These are phyloP conservation scores for Botrytis medusae DNA, from an alignment of 2,329 filamentous ascomycete species.

Conservation along the genomic window DNA sequence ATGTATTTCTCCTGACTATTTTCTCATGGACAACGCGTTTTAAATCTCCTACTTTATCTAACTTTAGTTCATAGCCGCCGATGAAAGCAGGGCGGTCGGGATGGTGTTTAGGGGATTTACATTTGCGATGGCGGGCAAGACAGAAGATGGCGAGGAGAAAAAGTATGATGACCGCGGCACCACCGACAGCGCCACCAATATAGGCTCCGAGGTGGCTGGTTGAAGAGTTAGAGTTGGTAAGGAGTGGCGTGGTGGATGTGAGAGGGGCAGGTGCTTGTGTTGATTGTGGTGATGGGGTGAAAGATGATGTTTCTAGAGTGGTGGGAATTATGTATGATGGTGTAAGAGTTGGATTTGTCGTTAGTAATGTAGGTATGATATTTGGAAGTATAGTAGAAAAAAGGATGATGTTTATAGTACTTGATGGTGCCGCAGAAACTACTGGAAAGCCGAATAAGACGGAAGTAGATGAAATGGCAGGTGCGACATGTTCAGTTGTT, in stretches of 20 bases:
- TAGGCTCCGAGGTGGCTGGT: background rate
- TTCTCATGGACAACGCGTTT: conserved; percentile 6
- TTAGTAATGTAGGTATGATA: background rate
- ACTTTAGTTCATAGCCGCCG: conserved; percentile 15
- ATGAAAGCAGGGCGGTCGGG: conserved; percentile 15
- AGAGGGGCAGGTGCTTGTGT: background rate
- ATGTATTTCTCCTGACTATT: background rate
- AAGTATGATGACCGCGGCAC: background rate
- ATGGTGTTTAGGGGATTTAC: background rate
- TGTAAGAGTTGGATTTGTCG: background rate
- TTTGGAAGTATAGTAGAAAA: background rate
- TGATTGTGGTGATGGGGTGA: too few relatives aligned
- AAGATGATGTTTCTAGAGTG: background rate
- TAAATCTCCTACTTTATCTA: conserved; percentile 8
- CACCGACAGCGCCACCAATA: background rate
- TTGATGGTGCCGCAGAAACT: background rate
- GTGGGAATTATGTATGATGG: background rate
- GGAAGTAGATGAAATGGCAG: background rate
- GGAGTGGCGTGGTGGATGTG: background rate
- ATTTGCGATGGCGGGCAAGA: background rate
- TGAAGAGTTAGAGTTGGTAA: background rate
- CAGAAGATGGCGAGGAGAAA: background rate
- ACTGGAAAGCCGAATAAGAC: background rate
- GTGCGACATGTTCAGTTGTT: background rate
- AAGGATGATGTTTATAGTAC: background rate